Evolutionary conservation across 2,329 filamentous ascomycete genomes (phyloP).

Genomic region (Apiospora kogelbergensis): DNA sequence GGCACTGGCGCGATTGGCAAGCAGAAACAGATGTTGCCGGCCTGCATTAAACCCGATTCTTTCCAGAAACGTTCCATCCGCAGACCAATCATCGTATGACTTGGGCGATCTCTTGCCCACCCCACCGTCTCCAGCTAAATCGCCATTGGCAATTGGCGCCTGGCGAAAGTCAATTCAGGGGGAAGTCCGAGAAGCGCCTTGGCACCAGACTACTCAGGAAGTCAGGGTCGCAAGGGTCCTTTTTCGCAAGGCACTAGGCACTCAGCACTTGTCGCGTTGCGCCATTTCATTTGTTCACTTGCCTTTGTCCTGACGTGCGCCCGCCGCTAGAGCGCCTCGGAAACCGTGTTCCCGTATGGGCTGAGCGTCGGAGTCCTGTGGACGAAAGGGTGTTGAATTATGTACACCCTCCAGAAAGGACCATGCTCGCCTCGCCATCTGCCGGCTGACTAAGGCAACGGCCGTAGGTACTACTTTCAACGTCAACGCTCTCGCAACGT

Average conservation of each 20-base stretch:
- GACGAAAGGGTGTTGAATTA: too few species aligned
- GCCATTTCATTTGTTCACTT: too few species aligned
- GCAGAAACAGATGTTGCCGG: neutral
- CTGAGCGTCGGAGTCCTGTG: neutral
- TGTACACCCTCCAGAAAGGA: too few species aligned
- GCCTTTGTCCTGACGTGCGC: conserved; percentile 2
- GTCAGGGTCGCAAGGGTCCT: neutral
- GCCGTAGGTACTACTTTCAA: too few species aligned
- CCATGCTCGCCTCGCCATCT: too few species aligned
- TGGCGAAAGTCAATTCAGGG: conserved; percentile 2
- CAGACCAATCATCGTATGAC: conserved; percentile 6
- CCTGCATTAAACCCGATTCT: neutral
- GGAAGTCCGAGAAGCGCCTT: neutral
- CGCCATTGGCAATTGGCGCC: neutral
- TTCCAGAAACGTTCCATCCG: conserved; percentile 5
- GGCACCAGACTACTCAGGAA: neutral
- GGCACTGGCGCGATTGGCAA: neutral
- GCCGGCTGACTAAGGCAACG: too few species aligned
- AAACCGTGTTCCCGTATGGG: neutral
- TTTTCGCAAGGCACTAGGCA: neutral
- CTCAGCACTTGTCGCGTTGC: too few species aligned
- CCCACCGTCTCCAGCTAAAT: neutral
- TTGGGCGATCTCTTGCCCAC: neutral
- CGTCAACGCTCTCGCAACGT: too few species aligned
- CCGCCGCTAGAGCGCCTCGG: neutral